Conservation (phyloP, 495 filamentous ascomycete species). For the Penicillium chermesinum region DNA sequence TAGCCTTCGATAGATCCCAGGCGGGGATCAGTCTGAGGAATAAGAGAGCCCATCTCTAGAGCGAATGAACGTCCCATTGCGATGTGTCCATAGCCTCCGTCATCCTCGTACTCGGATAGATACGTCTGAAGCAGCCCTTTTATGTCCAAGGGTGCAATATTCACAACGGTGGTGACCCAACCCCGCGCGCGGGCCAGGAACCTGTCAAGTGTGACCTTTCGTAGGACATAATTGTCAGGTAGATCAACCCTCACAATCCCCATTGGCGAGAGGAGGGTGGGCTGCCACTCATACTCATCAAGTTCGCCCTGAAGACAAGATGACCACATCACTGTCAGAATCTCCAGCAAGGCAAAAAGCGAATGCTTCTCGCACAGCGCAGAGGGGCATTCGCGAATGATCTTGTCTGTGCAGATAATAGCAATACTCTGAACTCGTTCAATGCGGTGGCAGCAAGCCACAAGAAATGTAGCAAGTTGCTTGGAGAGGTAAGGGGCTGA, state of each 20-base stretch:
- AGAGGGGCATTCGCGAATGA: conserved; percentile 79
- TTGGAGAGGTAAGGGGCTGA: conserved; percentile 80
- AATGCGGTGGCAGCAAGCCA: conserved; percentile 86
- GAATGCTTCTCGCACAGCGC: conserved; percentile 84
- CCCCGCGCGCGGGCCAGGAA: conserved; percentile 68
- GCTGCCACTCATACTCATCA: conserved; percentile 84
- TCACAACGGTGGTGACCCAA: conserved; percentile 76
- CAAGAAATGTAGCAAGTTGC: conserved; percentile 79
- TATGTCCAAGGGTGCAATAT: conserved; percentile 86
- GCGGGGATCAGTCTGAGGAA: conserved; percentile 83
- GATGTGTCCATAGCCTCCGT: conserved; percentile 80
- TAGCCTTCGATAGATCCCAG: conserved; percentile 70
- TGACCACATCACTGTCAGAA: conserved; percentile 88
- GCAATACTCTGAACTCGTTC: conserved; percentile 83
- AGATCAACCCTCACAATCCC: conserved; percentile 79
- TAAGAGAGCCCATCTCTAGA: conserved; percentile 80
- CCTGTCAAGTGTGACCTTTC: conserved; percentile 69
- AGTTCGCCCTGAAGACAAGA: conserved; percentile 92
- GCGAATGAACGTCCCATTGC: conserved; percentile 94
- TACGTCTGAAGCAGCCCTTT: conserved; percentile 92
- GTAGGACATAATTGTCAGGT: conserved; percentile 79
- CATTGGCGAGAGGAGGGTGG: conserved; percentile 67
- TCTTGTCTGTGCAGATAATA: conserved; percentile 71
- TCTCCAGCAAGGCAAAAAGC: conserved; percentile 84
- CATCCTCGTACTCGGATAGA: conserved; percentile 86